Conservation (phyloP, 2,329 filamentous ascomycete genomes). For the Aureobasidium melanogenum region DNA sequence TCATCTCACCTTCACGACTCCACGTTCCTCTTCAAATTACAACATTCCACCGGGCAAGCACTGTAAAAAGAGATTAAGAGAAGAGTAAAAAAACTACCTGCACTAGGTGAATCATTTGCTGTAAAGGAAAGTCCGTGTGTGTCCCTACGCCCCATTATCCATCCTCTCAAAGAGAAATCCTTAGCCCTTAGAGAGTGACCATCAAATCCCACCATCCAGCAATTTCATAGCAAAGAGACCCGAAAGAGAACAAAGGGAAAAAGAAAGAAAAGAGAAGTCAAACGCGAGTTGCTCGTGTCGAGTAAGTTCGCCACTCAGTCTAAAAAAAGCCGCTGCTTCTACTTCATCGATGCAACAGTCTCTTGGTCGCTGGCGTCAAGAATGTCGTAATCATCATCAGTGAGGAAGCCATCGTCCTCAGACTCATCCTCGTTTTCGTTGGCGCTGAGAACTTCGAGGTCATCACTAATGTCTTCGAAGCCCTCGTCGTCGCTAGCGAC, state of each 20-base stretch:
- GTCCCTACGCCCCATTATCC: neutral
- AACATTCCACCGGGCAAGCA: neutral
- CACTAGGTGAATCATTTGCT: neutral
- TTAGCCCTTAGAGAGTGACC: slow-evolving; percentile 5
- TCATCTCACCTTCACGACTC: neutral
- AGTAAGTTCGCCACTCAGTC: neutral
- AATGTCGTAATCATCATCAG: slow-evolving; percentile 97
- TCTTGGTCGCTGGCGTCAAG: slow-evolving; percentile 93
- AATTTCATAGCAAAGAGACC: neutral
- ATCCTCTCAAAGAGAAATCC: neutral
- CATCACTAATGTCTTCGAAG: slow-evolving; percentile 45
- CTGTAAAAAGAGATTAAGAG: neutral
- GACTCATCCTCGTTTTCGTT: slow-evolving; percentile 53
- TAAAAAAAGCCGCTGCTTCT: neutral
- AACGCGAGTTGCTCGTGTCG: too few relatives aligned
- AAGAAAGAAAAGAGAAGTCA: neutral
- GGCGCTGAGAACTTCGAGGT: slow-evolving; percentile 36
- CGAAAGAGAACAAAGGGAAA: neutral
- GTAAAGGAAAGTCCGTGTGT: neutral
- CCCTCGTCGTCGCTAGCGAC: slow-evolving; percentile 28
- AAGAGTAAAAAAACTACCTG: neutral
- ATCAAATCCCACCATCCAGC: neutral
- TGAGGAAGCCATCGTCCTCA: slow-evolving; percentile 71
- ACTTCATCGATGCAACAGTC: slow-evolving; percentile 22
- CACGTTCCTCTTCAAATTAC: neutral